Percentiles rank a stretch among this genome's conserved stretches.
These are phyloP conservation scores for Diutina neorugosa DNA, from an alignment of 1,139 yeast species.

Conservation along the genomic window DNA sequence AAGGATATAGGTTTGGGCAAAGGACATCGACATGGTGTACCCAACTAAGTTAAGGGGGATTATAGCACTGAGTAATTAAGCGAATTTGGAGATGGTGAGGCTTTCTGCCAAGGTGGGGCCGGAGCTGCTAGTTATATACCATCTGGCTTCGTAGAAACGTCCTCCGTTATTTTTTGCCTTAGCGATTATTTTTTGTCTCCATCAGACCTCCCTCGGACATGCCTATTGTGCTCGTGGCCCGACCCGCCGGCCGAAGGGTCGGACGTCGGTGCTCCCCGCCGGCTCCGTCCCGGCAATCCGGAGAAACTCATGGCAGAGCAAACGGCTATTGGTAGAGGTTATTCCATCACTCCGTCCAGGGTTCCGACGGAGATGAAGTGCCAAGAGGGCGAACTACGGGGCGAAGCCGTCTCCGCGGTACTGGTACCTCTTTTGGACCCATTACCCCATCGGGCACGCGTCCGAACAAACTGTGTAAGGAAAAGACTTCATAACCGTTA, in stretches of 20 bases:
- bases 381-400: no score
- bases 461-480: not conserved
- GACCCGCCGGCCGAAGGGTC: no score
- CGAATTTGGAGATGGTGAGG: not conserved
- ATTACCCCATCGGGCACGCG: not conserved
- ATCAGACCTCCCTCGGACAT: not conserved
- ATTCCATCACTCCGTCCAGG: no score
- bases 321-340: no score
- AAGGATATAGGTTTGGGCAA: slow-evolving; percentile 49
- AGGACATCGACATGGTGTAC: slow-evolving; percentile 14
- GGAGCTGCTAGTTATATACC: not conserved
- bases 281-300: no score
- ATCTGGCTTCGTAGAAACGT: not conserved
- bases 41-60: not conserved
- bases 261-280: no score
- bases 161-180: not conserved
- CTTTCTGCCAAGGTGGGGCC: not conserved
- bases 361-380: no score
- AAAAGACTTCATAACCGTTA: not conserved
- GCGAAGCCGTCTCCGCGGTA: no score
- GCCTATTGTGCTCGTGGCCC: no score
- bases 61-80: not conserved
- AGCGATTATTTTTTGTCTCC: not conserved
- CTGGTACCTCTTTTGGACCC: not conserved
- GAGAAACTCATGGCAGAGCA: no score